Base-by-base conservation (phyloP, 2,329 filamentous ascomycete species). In the Rhinocladiella mackenziei region DNA sequence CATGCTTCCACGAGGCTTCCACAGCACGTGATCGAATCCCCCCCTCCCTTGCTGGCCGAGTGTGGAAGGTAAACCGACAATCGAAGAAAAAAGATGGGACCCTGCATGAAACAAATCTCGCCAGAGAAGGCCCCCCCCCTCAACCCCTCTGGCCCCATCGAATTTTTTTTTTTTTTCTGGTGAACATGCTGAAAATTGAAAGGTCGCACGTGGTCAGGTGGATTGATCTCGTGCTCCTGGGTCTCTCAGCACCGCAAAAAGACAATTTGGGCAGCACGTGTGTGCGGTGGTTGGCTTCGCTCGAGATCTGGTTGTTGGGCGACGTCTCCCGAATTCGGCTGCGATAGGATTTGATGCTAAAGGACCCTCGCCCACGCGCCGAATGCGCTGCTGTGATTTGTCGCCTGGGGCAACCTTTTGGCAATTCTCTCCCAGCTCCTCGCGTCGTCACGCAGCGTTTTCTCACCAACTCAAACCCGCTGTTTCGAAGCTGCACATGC, bases 11-110 rank as follows among this genome's bases (percentile, higher is more conserved):
- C 29, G 35, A 46, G 40, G 51, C 51, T 41, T 18, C 18, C 4
- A 26, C 19, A 9, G 43, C 51, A 48, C 51, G 51, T 45, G 47
- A 45, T 26, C 36, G n/a, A n/a, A n/a, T n/a, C n/a, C n/a, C n/a
- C n/a, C n/a, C n/a, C n/a, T n/a, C n/a, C n/a, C n/a, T n/a, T n/a
- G n/a, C n/a, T n/a, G n/a, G n/a, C n/a, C n/a, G n/a, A n/a, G n/a
- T n/a, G n/a, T 53, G 36, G 33, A 41, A 42, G 28, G 43, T 39
- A 20, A 30, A 22, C 26, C 49, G 38, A 35, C 17, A 33, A 34
- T 26, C 40, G 35, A 40, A 11, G 34, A 43, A 35, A 28, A 37
- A 36, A 43, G 41, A 37, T 43, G 38, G 28, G 37, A 30, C 11
- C 11, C 18, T 5, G 8, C 47, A 39, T 48, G 23, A 45, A 28